Percentiles rank a stretch among this genome's conserved stretches.
These are phyloP conservation scores for Stropharia rugosoannulata DNA, from an alignment of 768 basidiomycete species.

Conservation along the genomic window DNA sequence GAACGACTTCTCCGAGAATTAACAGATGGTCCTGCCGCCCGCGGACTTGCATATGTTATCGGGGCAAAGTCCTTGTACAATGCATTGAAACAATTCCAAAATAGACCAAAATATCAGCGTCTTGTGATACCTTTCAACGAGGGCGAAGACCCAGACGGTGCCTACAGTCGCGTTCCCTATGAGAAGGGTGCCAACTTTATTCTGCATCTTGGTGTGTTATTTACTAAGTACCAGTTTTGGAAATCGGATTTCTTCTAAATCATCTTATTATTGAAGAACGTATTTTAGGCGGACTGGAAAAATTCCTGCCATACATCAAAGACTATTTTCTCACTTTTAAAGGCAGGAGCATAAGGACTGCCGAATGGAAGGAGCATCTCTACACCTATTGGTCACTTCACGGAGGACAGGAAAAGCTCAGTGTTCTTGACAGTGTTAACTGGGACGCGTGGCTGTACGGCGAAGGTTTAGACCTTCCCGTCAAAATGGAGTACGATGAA, in stretches of 20 bases:
- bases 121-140: constrained; percentile 73
- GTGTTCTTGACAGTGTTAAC: constrained; percentile 65
- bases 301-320: constrained; percentile 83
- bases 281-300: constrained; percentile 74
- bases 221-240: neutral
- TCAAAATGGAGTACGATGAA: constrained; percentile 71
- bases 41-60: constrained; percentile 79
- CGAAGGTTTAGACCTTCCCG: constrained; percentile 72
- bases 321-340: constrained; percentile 82
- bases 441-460: constrained; percentile 90
- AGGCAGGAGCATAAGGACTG: constrained; percentile 80
- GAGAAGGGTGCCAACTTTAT: constrained; percentile 91
- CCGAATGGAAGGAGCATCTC: constrained; percentile 81
- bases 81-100: constrained; percentile 58
- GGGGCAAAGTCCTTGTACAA: constrained; percentile 74
- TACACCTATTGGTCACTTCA: constrained; percentile 65
- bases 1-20: constrained; percentile 76
- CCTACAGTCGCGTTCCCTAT: constrained; percentile 76
- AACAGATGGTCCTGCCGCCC: constrained; percentile 70
- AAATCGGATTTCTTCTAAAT: neutral
- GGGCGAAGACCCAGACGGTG: constrained; percentile 78
- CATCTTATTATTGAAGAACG: constrained; percentile 42
- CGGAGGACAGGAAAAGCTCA: constrained; percentile 58
- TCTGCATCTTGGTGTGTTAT: constrained; percentile 69
- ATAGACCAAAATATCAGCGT: constrained; percentile 72